A percentile compares a stretch with the other conserved stretches of the same genome.
phyloP scores from a whole-genome alignment of 2,329 filamentous ascomycete genomes.

The Sordariomycetes sp. region DNA sequence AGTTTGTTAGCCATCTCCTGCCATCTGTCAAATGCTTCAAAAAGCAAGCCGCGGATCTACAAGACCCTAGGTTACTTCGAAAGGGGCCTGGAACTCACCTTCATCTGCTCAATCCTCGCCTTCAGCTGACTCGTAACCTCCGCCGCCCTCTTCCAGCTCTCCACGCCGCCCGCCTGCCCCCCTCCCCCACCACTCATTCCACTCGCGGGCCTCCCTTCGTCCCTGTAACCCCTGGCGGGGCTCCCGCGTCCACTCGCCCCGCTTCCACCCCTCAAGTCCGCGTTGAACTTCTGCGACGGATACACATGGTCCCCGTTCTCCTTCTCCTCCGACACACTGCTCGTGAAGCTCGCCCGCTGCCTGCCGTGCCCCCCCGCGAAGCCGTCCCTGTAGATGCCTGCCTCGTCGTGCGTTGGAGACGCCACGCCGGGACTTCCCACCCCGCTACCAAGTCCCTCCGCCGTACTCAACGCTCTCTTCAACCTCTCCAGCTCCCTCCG shows the following conservation, averaged over 20 bases:
- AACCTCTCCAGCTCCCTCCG: conserved; percentile 83
- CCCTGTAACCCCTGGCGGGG: conserved; percentile 2
- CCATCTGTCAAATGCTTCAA: not conserved
- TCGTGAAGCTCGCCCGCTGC: conserved; percentile 52
- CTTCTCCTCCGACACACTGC: conserved; percentile 64
- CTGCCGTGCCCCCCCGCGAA: conserved; percentile 20
- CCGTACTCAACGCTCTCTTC: conserved; percentile 69
- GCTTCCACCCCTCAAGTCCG: conserved; percentile 39
- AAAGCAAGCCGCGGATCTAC: no score
- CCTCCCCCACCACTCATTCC: not conserved
- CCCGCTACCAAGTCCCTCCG: conserved; percentile 37
- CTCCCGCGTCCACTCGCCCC: conserved; percentile 7
- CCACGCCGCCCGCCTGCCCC: conserved; percentile 37
- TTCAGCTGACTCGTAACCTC: conserved; percentile 97
- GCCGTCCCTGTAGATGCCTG: conserved; percentile 47
- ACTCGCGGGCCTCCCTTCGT: conserved; percentile 16
- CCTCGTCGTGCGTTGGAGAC: conserved; percentile 47
- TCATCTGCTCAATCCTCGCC: conserved; percentile 98
- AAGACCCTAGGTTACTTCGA: not conserved
- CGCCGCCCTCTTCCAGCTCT: conserved; percentile 94
- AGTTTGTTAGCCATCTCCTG: not conserved
- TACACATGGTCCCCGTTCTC: conserved; percentile 53
- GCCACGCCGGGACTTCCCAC: conserved; percentile 30
- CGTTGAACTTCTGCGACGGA: conserved; percentile 37
- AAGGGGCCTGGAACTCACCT: conserved; percentile 32